phyloP scores from a whole-genome alignment of 2,329 filamentous ascomycete species.

The Fusarium tanahbumbuense region DNA sequence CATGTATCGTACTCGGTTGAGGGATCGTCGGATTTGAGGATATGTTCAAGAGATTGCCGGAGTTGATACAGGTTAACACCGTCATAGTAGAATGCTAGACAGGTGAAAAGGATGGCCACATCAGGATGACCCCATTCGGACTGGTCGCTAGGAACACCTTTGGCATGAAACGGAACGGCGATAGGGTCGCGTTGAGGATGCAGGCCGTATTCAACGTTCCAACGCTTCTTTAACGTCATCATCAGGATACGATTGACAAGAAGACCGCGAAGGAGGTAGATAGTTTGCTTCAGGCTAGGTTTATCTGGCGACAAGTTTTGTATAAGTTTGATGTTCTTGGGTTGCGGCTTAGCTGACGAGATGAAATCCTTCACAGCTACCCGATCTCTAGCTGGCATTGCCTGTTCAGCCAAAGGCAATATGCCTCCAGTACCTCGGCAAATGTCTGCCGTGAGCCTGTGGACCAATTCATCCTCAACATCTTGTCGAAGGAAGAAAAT shows the following conservation, averaged over 20 bases:
- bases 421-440: conserved; percentile 40
- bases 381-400: conserved; percentile 34
- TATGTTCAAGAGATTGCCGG: conserved; percentile 60
- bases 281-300: conserved; percentile 36
- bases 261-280: conserved; percentile 72
- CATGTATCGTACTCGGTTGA: conserved; percentile 67
- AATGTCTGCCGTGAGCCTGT: conserved; percentile 37
- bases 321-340: conserved; percentile 20
- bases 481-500: conserved; percentile 65
- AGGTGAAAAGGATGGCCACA: conserved; percentile 74
- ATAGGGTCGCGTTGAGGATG: conserved; percentile 67
- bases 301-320: conserved; percentile 38
- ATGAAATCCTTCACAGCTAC: conserved; percentile 46
- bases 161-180: conserved; percentile 61
- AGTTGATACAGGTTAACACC: conserved; percentile 65
- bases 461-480: conserved; percentile 57
- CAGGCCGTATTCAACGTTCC: conserved; percentile 74
- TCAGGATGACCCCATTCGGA: conserved; percentile 78
- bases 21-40: conserved; percentile 67
- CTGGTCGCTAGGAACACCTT: conserved; percentile 68
- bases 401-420: conserved; percentile 35
- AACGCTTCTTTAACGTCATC: conserved; percentile 71
- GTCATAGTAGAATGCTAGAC: conserved; percentile 74
- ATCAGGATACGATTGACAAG: conserved; percentile 69
- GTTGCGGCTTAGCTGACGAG: conserved; percentile 21